Evolutionary conservation across 331 rosid genomes (phyloP).

Genomic region (Rhamnella rubrinervis): DNA sequence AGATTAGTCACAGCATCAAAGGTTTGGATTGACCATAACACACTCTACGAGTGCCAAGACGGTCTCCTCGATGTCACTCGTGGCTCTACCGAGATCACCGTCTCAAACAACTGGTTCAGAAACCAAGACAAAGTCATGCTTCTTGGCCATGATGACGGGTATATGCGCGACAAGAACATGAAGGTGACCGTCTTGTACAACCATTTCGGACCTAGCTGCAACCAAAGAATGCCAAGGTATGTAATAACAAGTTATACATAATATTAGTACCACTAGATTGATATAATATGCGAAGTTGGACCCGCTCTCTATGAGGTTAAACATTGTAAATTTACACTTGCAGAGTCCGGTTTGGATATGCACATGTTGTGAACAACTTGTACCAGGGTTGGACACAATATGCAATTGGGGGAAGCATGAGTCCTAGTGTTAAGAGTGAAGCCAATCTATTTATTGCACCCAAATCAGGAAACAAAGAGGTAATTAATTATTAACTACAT

Average conservation of each 20-base stretch:
- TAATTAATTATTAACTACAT: background rate
- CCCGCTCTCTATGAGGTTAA: background rate
- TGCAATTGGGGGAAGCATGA: constrained; percentile 66
- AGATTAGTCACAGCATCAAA: constrained; percentile 38
- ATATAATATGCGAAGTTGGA: too few species aligned
- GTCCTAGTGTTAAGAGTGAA: constrained; percentile 50
- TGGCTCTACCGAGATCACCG: constrained; percentile 45
- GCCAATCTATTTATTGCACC: constrained; percentile 54
- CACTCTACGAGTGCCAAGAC: constrained; percentile 43
- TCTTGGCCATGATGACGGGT: constrained; percentile 52
- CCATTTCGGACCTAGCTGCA: constrained; percentile 57
- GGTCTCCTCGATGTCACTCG: constrained; percentile 55
- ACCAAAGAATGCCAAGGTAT: constrained; percentile 59
- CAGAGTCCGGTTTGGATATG: constrained; percentile 47
- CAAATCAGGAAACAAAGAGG: constrained; percentile 44
- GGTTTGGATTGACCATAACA: constrained; percentile 56
- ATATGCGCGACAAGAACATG: constrained; percentile 36
- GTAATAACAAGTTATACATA: background rate
- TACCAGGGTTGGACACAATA: constrained; percentile 47
- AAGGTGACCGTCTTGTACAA: constrained; percentile 41
- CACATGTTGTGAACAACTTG: constrained; percentile 50
- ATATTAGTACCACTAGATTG: too few species aligned
- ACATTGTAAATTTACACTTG: background rate
- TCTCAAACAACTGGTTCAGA: constrained; percentile 54
- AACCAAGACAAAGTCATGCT: constrained; percentile 54